A percentile compares a stretch with the other conserved stretches of the same genome.
phyloP scores from a whole-genome alignment of 768 basidiomycete species.

The Tulasnella sp. region DNA sequence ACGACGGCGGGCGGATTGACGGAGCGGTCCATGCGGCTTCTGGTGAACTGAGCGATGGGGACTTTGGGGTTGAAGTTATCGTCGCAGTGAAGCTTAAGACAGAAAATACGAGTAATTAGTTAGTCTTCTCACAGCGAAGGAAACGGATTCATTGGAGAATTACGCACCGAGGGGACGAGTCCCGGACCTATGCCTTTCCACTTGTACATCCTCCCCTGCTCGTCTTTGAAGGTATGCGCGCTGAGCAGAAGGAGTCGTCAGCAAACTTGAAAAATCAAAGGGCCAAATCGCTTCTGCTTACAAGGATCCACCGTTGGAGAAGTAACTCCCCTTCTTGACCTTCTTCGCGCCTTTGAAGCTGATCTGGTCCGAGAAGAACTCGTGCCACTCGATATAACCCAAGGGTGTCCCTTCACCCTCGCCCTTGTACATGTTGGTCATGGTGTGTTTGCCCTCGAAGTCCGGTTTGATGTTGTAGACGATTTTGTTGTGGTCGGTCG shows the following conservation, averaged over 20 bases:
- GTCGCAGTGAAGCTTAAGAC: conserved; percentile 29
- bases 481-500: neutral
- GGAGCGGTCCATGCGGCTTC: conserved; percentile 22
- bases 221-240: conserved; percentile 29
- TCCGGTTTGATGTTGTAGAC: conserved; percentile 4
- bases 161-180: conserved; percentile 26
- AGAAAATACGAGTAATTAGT: neutral
- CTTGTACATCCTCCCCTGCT: conserved; percentile 27
- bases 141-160: neutral
- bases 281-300: neutral
- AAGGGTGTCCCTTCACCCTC: conserved; percentile 1
- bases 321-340: conserved; percentile 8
- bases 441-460: conserved; percentile 4
- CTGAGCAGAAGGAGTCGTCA: conserved; percentile 18
- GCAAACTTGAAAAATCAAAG: neutral
- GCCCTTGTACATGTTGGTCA: conserved; percentile 1
- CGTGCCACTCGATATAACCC: conserved; percentile 7
- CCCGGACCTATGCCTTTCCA: conserved; percentile 34
- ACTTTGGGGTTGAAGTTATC: conserved; percentile 23
- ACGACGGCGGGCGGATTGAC: conserved; percentile 17
- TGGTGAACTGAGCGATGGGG: conserved; percentile 30
- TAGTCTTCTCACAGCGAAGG: neutral
- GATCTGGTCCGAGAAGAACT: conserved; percentile 2
- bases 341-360: conserved; percentile 9
- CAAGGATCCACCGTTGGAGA: neutral